Evolutionary conservation across 441 rosid genomes (phyloP), one percentile per base, ranked within the genome.

Genomic region (Croton setiger): DNA sequence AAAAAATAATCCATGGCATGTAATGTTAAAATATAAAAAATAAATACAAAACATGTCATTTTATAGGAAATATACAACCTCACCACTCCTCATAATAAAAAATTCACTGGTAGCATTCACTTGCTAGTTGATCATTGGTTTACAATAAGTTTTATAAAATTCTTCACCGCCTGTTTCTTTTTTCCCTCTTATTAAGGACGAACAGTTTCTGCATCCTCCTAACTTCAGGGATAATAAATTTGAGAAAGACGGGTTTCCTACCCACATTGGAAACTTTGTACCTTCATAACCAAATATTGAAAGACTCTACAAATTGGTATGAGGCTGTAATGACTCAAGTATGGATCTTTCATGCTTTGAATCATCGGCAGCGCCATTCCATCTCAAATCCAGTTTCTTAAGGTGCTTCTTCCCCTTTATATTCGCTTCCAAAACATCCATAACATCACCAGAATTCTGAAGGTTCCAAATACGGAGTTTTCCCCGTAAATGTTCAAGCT

Each of bases 201-300:
- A 60, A 67, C 83, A 78, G 20, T 68, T 70, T 55, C 53, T 17
- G 61, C 82, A 81, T 35, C 65, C 55, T 21, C 21, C 33, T 5
- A 83, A 78, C 20, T 31, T 33, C 56, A 83, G 20, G 43, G 64
- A 33, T 33, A 45, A 58, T 17, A 83, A 63, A 43, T 71, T 75
- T n/a, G 71, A 53, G 67, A 67, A 83, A 9, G 65, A 62, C 39
- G 74, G 67, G 57, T 75, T 65, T 21, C 73, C 78, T 10, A 81
- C 44, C 84, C 84, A 81, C 45, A 55, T 35, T n/a, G 84, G 78
- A 73, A 83, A 76, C 20, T 55, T 68, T 57, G 78, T 76, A 55
- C 84, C 83, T n/a, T 70, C 72, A 69, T 51, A 73, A 67, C 79
- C 70, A 33, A 13, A 54, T 45, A 55, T 37, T 41, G 52, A 44